phyloP scores from a whole-genome alignment of 225 moss, liverwort and hornwort species.

The Pleurozium schreberi region DNA sequence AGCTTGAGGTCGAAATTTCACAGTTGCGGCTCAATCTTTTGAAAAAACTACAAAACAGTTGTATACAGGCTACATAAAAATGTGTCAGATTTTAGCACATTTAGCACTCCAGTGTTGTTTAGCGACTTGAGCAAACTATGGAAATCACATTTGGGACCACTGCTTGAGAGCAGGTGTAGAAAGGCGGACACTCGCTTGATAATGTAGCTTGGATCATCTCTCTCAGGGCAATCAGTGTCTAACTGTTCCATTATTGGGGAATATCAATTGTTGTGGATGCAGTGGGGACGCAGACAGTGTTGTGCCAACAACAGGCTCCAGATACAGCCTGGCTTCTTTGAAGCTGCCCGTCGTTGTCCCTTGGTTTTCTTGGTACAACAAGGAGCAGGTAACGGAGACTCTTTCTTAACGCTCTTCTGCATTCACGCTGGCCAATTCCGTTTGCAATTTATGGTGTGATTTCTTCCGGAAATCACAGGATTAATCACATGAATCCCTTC shows the following conservation, averaged over 20 bases:
- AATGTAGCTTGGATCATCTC: neutral
- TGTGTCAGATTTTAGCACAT: too few relatives aligned
- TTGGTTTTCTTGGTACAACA: conserved; percentile 63
- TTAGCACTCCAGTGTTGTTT: too few relatives aligned
- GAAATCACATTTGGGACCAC: neutral
- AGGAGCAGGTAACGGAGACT: conserved; percentile 23
- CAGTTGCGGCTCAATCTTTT: neutral
- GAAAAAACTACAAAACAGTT: too few relatives aligned
- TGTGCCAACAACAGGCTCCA: conserved; percentile 41
- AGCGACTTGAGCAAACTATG: neutral
- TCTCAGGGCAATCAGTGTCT: neutral
- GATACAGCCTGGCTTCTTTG: conserved; percentile 33
- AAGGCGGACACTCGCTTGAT: neutral
- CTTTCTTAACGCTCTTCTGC: too few relatives aligned
- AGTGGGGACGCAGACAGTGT: conserved; percentile 52
- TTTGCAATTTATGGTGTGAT: neutral
- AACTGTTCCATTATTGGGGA: neutral
- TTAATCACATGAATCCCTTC: neutral
- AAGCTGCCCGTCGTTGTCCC: conserved; percentile 29
- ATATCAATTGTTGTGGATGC: neutral
- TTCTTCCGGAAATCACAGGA: neutral
- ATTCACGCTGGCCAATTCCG: neutral
- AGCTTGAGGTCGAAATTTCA: neutral
- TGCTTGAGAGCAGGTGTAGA: neutral
- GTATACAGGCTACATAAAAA: too few relatives aligned